These are phyloP conservation scores for Trichoderma asperellum DNA, from an alignment of 2,329 filamentous ascomycete genomes.

Conservation along the genomic window DNA sequence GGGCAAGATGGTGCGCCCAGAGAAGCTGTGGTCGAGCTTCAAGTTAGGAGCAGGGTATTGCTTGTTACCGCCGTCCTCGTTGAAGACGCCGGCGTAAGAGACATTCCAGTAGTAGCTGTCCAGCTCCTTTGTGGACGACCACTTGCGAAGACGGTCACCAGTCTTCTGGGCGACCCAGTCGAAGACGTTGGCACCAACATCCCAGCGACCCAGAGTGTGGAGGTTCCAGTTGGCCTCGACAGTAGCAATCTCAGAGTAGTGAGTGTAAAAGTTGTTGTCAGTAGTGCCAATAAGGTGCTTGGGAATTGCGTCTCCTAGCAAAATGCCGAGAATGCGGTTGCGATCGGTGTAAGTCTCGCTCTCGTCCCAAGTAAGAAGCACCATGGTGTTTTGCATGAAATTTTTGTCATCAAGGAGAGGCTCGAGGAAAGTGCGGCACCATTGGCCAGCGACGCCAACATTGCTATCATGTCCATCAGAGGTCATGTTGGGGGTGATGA, in stretches of 20 bases:
- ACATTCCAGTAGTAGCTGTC: conserved; percentile 54
- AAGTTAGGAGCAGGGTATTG: conserved; percentile 49
- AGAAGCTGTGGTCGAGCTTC: conserved; percentile 38
- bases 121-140: conserved; percentile 42
- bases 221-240: conserved; percentile 72
- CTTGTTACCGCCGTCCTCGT: conserved; percentile 42
- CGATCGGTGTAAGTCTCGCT: conserved; percentile 68
- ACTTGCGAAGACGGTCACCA: conserved; percentile 54
- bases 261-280: conserved; percentile 72
- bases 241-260: conserved; percentile 71
- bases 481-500: conserved; percentile 76
- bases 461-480: conserved; percentile 76
- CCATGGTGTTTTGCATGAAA: conserved; percentile 76
- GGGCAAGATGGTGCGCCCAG: conserved; percentile 43
- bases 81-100: conserved; percentile 58
- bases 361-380: conserved; percentile 81
- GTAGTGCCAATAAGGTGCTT: conserved; percentile 65
- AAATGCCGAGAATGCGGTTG: conserved; percentile 71
- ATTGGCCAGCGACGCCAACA: conserved; percentile 69
- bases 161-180: conserved; percentile 63
- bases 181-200: conserved; percentile 74
- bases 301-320: conserved; percentile 76
- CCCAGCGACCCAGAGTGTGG: conserved; percentile 70
- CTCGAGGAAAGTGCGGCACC: conserved; percentile 69
- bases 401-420: conserved; percentile 70